A percentile compares a stretch with the other conserved stretches of the same genome.
Evolutionary conservation across 805 yeast genomes (phyloP).

Genomic region (Saturnispora gosingensis): DNA sequence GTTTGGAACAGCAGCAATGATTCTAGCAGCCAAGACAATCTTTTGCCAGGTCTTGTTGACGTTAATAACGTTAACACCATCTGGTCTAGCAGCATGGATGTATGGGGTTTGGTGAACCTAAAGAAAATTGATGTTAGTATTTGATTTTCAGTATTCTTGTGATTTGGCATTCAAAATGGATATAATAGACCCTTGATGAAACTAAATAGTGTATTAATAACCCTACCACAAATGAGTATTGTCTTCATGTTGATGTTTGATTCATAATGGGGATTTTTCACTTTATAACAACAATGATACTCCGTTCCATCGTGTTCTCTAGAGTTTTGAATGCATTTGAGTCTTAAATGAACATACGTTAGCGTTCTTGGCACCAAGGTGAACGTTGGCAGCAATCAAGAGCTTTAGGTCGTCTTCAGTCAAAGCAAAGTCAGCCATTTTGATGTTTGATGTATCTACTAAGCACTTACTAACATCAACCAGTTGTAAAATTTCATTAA

Average conservation of each 20-base stretch:
- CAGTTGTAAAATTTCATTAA: slow-evolving; percentile 4
- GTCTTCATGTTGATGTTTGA: not conserved
- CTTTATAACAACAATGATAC: not conserved
- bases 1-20: slow-evolving; percentile 99
- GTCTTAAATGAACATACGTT: slow-evolving; percentile 56
- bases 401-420: slow-evolving; percentile 98
- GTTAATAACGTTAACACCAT: slow-evolving; percentile 98
- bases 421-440: slow-evolving; percentile 31
- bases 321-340: not conserved
- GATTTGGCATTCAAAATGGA: not conserved
- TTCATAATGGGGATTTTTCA: not conserved
- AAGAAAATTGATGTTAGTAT: slow-evolving; percentile 14
- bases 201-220: not conserved
- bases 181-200: not conserved
- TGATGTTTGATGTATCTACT: slow-evolving; percentile 13
- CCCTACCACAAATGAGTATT: not conserved
- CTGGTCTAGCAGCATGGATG: slow-evolving; percentile 98
- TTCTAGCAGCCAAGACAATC: slow-evolving; percentile 98
- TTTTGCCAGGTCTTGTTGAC: slow-evolving; percentile 99
- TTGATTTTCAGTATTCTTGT: not conserved
- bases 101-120: slow-evolving; percentile 94
- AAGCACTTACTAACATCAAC: slow-evolving; percentile 1
- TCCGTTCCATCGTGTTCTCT: not conserved
- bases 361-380: slow-evolving; percentile 99
- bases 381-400: slow-evolving; percentile 98